Conservation (phyloP, 495 filamentous ascomycete genomes). For the Podospora fimiseda region DNA sequence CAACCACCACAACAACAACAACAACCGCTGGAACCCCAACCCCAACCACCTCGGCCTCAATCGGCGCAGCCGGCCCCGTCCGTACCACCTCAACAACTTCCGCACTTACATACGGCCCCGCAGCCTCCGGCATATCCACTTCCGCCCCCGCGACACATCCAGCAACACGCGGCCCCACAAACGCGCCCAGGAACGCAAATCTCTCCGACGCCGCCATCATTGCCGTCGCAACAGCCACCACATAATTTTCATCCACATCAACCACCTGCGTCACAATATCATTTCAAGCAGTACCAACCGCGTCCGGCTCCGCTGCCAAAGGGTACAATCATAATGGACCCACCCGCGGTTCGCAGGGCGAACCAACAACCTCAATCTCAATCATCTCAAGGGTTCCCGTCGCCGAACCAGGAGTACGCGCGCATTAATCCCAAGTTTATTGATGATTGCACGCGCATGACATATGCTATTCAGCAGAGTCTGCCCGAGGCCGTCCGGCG, state of each 20-base stretch:
- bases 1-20: slow-evolving; percentile 3
- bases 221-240: not conserved
- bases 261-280: not conserved
- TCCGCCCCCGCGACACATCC: too few species aligned
- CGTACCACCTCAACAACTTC: not conserved
- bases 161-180: slow-evolving; percentile 6
- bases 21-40: slow-evolving; percentile 1
- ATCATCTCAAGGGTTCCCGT: slow-evolving; percentile 30
- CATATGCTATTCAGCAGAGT: slow-evolving; percentile 36
- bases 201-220: not conserved
- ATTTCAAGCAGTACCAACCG: not conserved
- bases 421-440: slow-evolving; percentile 31
- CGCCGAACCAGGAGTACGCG: slow-evolving; percentile 33
- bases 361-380: slow-evolving; percentile 9
- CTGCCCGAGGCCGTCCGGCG: slow-evolving; percentile 39
- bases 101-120: not conserved
- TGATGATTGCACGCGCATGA: slow-evolving; percentile 38
- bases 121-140: not conserved
- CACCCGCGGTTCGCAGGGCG: slow-evolving; percentile 22
- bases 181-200: slow-evolving; percentile 4
- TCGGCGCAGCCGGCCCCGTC: not conserved
- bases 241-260: slow-evolving; percentile 10
- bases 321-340: slow-evolving; percentile 35
- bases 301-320: slow-evolving; percentile 16
- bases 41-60: not conserved